A percentile compares a stretch with the other conserved stretches of the same genome.
Evolutionary conservation across 208 protist genomes (phyloP).

Genomic region (Leishmania tropica): DNA sequence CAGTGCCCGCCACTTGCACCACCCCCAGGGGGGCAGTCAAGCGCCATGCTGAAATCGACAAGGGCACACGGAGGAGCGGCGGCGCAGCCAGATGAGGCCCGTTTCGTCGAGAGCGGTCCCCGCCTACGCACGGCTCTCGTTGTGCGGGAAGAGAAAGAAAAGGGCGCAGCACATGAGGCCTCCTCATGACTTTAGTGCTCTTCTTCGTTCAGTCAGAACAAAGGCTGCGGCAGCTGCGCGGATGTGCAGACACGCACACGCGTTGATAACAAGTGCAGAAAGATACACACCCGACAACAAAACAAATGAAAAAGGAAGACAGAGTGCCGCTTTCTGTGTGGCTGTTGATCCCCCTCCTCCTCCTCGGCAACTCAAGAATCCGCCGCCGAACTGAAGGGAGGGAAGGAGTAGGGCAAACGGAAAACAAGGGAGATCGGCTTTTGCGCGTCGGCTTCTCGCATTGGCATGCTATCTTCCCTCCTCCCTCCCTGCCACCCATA

Average conservation of each 20-base stretch:
- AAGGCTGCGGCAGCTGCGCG: background rate
- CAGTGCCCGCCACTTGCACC: background rate
- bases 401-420: background rate
- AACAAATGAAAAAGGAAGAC: background rate
- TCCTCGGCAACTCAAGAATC: background rate
- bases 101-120: background rate
- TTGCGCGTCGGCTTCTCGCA: background rate
- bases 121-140: background rate
- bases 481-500: background rate
- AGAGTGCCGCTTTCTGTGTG: background rate
- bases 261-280: background rate
- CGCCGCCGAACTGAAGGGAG: background rate
- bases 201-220: background rate
- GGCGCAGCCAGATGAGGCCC: background rate
- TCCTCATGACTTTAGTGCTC: background rate
- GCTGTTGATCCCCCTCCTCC: background rate
- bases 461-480: background rate
- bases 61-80: background rate
- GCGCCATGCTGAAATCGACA: background rate
- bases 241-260: background rate
- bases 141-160: background rate
- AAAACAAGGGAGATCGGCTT: background rate
- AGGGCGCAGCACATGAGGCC: conserved; percentile 4
- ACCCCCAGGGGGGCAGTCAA: background rate
- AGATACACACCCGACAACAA: background rate